Evolutionary conservation across 2,329 filamentous ascomycete species (phyloP).

Genomic region (Cercospora sp.): DNA sequence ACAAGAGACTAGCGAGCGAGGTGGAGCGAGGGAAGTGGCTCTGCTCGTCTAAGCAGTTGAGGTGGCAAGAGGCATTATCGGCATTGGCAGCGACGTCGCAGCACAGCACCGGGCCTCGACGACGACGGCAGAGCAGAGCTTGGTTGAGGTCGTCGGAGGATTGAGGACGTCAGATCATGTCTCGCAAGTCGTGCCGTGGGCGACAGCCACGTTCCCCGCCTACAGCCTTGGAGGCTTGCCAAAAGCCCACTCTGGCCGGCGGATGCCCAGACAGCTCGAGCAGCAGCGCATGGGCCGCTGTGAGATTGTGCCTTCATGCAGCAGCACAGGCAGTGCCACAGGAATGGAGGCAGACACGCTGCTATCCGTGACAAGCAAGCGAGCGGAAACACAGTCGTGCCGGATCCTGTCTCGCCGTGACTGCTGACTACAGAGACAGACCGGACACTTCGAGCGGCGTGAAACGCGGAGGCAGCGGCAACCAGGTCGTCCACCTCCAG

Average conservation of each 20-base stretch:
- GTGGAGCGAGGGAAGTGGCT: conserved; percentile 5
- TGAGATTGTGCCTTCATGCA: conserved; percentile 3
- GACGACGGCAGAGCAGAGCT: background rate
- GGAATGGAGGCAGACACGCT: background rate
- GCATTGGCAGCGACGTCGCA: background rate
- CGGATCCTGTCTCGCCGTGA: background rate
- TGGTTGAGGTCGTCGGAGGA: background rate
- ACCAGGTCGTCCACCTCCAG: conserved; percentile 1
- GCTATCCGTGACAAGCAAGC: background rate
- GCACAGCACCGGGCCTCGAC: background rate
- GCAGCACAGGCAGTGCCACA: conserved; percentile 3
- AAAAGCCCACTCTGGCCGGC: background rate
- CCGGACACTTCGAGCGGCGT: conserved; percentile 5
- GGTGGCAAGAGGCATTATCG: conserved; percentile 9
- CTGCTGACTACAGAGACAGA: background rate
- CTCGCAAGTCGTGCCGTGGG: background rate
- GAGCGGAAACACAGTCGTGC: background rate
- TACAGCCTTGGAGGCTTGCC: background rate
- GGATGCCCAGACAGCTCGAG: background rate
- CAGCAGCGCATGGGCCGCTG: background rate
- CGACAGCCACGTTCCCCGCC: background rate
- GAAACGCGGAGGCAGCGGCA: conserved; percentile 8
- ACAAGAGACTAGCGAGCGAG: background rate
- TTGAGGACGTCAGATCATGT: background rate
- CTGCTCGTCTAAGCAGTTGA: conserved; percentile 15